These are phyloP conservation scores for Parmelia sp. DNA, from an alignment of 495 filamentous ascomycete genomes.

Conservation along the genomic window DNA sequence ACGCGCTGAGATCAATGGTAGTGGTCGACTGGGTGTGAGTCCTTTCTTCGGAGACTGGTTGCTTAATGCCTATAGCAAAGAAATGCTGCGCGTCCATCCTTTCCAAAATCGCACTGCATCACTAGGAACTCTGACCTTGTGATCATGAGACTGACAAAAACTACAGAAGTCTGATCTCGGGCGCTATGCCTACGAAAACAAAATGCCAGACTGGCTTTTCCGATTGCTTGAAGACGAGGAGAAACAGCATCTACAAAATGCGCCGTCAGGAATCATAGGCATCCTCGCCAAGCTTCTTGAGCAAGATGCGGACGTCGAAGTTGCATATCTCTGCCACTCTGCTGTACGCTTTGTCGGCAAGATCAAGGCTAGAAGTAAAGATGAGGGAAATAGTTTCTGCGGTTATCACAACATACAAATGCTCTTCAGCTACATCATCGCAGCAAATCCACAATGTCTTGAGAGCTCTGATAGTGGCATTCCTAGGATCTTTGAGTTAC, in stretches of 20 bases:
- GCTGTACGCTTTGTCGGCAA: not conserved
- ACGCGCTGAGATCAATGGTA: not conserved
- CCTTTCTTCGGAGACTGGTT: no score
- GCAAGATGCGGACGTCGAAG: not conserved
- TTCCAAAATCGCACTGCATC: not conserved
- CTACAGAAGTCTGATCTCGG: conserved; percentile 60
- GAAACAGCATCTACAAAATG: conserved; percentile 35
- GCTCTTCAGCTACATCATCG: not conserved
- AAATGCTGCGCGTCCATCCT: not conserved
- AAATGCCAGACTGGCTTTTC: conserved; percentile 75
- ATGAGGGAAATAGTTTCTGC: not conserved
- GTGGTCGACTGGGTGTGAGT: not conserved
- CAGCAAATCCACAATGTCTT: not conserved
- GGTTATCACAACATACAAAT: conserved; percentile 3
- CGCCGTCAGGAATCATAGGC: not conserved
- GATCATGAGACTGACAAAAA: not conserved
- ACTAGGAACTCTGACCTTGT: not conserved
- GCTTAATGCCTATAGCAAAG: not conserved
- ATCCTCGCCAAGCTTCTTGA: not conserved
- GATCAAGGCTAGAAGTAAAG: not conserved
- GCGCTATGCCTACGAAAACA: conserved; percentile 72
- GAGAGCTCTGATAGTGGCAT: conserved; percentile 28
- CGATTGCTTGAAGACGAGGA: conserved; percentile 58
- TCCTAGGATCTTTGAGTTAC: conserved; percentile 74
- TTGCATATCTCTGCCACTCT: not conserved